A percentile compares a stretch with the other conserved stretches of the same genome.
These are phyloP conservation scores for Begonia masoniana DNA, from an alignment of 306 rosid species.

Conservation along the genomic window DNA sequence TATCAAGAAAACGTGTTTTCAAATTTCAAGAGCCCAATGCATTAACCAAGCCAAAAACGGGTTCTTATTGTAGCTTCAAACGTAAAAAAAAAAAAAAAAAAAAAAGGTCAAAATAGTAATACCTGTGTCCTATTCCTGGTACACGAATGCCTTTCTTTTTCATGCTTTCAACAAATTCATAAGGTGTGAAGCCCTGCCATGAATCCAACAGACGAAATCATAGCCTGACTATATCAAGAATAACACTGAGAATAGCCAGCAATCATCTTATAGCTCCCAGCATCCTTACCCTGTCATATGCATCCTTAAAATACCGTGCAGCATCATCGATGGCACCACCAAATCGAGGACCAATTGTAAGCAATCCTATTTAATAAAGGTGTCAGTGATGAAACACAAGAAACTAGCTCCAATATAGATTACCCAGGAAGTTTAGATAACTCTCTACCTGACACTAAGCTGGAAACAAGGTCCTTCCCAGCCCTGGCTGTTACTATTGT, in stretches of 20 bases:
- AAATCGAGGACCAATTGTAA: conserved; percentile 91
- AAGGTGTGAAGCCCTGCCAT: conserved; percentile 69
- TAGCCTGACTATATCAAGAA: neutral
- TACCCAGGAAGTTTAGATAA: conserved; percentile 29
- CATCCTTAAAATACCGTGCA: conserved; percentile 95
- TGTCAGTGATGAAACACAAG: conserved; percentile 11
- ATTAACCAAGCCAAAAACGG: neutral
- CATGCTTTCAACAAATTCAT: conserved; percentile 91
- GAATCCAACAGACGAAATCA: neutral
- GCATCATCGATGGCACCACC: conserved; percentile 97
- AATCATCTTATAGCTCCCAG: neutral
- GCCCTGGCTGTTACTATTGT: conserved; percentile 97
- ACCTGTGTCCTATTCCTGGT: conserved; percentile 99
- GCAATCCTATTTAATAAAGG: conserved; percentile 57
- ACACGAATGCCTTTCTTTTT: conserved; percentile 96
- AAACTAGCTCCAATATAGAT: neutral
- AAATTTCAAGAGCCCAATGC: neutral
- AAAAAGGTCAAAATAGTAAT: neutral
- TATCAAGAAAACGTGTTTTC: neutral
- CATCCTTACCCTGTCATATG: conserved; percentile 38
- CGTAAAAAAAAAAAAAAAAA: too few species aligned
- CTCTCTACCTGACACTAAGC: conserved; percentile 76
- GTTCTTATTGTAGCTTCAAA: neutral
- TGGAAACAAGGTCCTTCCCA: conserved; percentile 94
- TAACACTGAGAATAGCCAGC: conserved; percentile 8